Percentiles rank a stretch among this genome's conserved stretches.
Conservation (phyloP, 768 basidiomycete genomes). For the Zangia roseola region DNA sequence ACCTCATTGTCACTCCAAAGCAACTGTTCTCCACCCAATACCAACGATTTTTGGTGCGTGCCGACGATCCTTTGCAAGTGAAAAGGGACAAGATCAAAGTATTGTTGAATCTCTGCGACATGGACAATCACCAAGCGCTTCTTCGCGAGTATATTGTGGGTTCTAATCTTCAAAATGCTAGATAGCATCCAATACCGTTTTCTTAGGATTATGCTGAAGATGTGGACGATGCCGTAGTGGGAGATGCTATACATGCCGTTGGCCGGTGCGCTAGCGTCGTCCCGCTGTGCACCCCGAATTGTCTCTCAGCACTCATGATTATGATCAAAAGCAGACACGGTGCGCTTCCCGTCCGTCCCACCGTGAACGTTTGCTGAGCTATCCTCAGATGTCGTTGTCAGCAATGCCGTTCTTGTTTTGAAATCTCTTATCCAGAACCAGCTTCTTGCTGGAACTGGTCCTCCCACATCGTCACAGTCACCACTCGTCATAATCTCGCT, state of each 20-base stretch:
- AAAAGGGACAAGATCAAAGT: conserved; percentile 77
- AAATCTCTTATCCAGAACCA: conserved; percentile 80
- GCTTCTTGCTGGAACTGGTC: conserved; percentile 37
- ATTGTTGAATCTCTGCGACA: conserved; percentile 61
- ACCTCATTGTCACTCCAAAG: conserved; percentile 13
- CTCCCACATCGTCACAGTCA: conserved; percentile 29
- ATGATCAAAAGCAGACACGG: conserved; percentile 82
- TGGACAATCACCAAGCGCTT: conserved; percentile 67
- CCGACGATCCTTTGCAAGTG: conserved; percentile 61
- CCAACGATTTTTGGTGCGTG: conserved; percentile 65
- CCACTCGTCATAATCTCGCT: conserved; percentile 72
- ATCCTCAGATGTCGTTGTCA: conserved; percentile 68
- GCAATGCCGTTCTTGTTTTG: conserved; percentile 79
- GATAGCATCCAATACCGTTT: neutral
- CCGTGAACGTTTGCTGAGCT: conserved; percentile 3
- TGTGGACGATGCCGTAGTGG: conserved; percentile 65
- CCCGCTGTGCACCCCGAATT: conserved; percentile 68
- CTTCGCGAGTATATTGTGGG: conserved; percentile 84
- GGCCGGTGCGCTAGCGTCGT: conserved; percentile 70
- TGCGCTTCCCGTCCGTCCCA: conserved; percentile 30
- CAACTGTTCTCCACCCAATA: conserved; percentile 61
- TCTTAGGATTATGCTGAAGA: conserved; percentile 81
- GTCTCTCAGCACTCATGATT: conserved; percentile 69
- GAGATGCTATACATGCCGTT: conserved; percentile 73
- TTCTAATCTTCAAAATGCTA: conserved; percentile 8